Base-by-base conservation (phyloP, 306 rosid species). In the Acacia acuminata region DNA sequence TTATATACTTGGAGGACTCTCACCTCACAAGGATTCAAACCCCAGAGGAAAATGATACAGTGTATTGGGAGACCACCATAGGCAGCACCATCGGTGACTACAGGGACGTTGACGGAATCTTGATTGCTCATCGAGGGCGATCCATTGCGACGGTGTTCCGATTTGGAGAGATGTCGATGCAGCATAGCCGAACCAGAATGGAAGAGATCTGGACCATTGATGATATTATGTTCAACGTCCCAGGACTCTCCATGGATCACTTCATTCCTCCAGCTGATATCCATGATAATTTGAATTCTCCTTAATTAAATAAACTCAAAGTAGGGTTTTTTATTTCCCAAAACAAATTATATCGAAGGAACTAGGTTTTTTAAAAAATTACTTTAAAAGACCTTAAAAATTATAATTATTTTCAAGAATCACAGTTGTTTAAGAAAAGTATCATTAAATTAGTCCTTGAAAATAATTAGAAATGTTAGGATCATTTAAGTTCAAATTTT, bases 1-100 rank as follows among this genome's bases (percentile, higher is more conserved):
- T 96, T 27, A 82, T 96, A 34, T 96, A 94, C 91, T 44, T 96
- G 2, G 99, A 96, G 85, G 99, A 96, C 85, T 94, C 99, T 0
- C 98, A 96, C 86, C 91, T 96, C 14, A 96, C 99, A 0, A 83
- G 98, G 71, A 97, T 96, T 0, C 91, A 91, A 64, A 84, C 91
- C 2, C 88, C 91, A 5, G 87, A 87, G 20, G 19, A 25, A 0
- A 76, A 80, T 45, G 92, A 96, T 61, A 86, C 90, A 0, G 92
- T 96, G 67, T 96, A 90, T 19, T 94, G 98, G 99, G 99, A 96
- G 88, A 96, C 98, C 63, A 96, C 97, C 36, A 96, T 94, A 66
- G 99, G 99, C 0, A 96, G 99, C 81, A 91, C 90, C 89, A 94
- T 96, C 27, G 93, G 85, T 5, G 99, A 94, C 69, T 94, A 94